These are phyloP conservation scores for Centaurea solstitialis DNA, from an alignment of 129 eudicot species.

Conservation along the genomic window DNA sequence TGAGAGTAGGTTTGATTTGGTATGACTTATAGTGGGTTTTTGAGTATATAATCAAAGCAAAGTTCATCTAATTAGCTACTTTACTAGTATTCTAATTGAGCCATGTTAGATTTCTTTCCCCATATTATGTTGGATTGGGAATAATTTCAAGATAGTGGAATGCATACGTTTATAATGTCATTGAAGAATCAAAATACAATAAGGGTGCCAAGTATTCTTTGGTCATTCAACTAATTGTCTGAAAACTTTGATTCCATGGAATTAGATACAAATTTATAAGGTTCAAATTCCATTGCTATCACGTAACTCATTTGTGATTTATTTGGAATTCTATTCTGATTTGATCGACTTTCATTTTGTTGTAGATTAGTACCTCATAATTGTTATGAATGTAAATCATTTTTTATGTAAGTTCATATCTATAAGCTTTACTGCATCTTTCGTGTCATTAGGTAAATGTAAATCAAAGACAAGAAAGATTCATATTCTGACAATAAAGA, in stretches of 20 bases:
- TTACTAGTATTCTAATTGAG: neutral
- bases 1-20: neutral
- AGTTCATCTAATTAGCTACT: neutral
- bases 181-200: conserved; percentile 17
- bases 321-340: neutral
- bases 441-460: neutral
- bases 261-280: conserved; percentile 16
- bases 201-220: conserved; percentile 1
- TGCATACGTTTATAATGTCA: conserved; percentile 8
- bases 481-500: neutral
- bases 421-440: neutral
- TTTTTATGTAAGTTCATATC: neutral
- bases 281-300: conserved; percentile 8
- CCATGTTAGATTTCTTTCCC: neutral
- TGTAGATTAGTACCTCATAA: neutral
- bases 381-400: neutral
- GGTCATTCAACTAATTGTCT: neutral
- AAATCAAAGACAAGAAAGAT: neutral
- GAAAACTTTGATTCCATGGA: neutral
- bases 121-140: conserved; percentile 9
- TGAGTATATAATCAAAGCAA: neutral
- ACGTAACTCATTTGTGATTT: neutral
- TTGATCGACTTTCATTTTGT: neutral
- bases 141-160: conserved; percentile 17
- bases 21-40: neutral